These are phyloP conservation scores for Pholiota microspora DNA, from an alignment of 768 basidiomycete genomes.

Conservation along the genomic window DNA sequence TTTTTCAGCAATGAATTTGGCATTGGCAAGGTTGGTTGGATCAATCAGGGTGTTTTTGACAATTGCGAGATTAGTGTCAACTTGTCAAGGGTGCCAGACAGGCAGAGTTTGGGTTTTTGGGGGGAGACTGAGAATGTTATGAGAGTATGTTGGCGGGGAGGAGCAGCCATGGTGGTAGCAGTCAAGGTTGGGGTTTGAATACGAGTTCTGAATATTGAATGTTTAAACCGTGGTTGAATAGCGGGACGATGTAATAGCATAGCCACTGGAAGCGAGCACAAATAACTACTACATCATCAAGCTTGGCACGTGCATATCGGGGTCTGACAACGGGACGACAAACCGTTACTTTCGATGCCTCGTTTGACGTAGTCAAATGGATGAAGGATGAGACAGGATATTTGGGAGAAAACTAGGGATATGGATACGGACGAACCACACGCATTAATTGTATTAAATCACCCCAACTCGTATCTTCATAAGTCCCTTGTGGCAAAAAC, in stretches of 20 bases:
- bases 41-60: background rate
- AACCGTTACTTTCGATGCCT: too few species aligned
- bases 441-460: too few species aligned
- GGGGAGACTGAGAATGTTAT: background rate
- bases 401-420: too few species aligned
- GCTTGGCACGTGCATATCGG: too few species aligned
- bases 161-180: background rate
- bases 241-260: background rate
- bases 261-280: background rate
- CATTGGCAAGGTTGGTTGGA: background rate
- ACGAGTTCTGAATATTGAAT: too few species aligned
- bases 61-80: background rate
- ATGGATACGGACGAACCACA: too few species aligned
- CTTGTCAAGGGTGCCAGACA: background rate
- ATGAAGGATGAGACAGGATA: too few species aligned
- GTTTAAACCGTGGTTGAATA: too few species aligned
- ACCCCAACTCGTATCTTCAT: too few species aligned
- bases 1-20: background rate
- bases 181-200: background rate
- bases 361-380: too few species aligned
- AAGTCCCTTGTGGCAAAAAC: too few species aligned
- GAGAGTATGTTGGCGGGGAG: background rate
- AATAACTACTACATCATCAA: background rate
- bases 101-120: background rate
- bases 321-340: too few species aligned